Base-by-base conservation (phyloP, 176 grass and related monocot genomes). In the Triticum turgidum region DNA sequence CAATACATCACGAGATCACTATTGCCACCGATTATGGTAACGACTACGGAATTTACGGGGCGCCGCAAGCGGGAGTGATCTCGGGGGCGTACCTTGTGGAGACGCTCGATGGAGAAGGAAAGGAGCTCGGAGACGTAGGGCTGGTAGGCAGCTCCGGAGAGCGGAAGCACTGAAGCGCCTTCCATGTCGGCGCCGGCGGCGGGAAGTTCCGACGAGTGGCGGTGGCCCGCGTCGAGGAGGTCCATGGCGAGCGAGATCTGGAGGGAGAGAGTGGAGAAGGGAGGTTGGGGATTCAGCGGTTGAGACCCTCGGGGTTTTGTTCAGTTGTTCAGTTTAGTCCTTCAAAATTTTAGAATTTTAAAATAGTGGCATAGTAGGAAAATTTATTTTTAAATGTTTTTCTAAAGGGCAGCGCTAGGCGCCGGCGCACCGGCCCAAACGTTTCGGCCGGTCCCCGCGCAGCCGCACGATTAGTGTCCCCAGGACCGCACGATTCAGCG, bases 61-160 rank as follows among this genome's bases (percentile, higher is more conserved):
- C 27, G 70, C 17, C n/a, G 64, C 39, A 56, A 54, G 62, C 61
- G 77, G 67, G 83, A 17, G 56, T 22, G 34, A 11, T 24, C 58
- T 6, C n/a, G 56, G 15, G 64, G 3, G 33, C 63, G 68, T 65
- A 99, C 97, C 92, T 96, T 99, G 87, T 96, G 94, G 33, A 99
- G 92, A 87, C 97, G 92, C 83, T 99, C 97, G 86, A 99, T 96
- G 85, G 97, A 96, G 90, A 99, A 99, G 82, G 97, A 99, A 73
- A 99, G 97, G 67, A 99, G 97, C 90, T 99, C 97, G 72, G 97
- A 99, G n/a, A 99, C 94, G 80, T 99, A 99, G 49, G 91, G 90
- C 76, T 99, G 97, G 64, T 96, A 92, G 17, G 89, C 82, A 3
- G 89, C 66, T 9, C 90, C 92, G 17, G 83, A 73, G 44, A 96